Conservation (phyloP, 371 early-diverging fungal species). For the Circinella umbellata region DNA sequence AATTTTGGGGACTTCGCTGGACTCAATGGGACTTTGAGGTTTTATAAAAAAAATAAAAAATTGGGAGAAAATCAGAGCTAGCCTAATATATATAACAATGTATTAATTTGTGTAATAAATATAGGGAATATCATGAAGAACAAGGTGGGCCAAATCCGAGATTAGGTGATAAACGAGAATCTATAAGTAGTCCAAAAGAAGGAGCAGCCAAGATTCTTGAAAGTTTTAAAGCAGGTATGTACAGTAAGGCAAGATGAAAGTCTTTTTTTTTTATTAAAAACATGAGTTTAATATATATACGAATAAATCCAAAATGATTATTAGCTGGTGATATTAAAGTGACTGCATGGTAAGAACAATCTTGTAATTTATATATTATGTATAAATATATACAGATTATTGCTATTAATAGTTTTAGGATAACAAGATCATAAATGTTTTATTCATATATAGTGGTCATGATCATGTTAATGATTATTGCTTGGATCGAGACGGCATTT, state of each 20-base stretch:
- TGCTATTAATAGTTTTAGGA: neutral
- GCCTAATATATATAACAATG: too few relatives aligned
- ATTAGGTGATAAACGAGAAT: constrained; percentile 48
- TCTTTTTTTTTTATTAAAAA: neutral
- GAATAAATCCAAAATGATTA: neutral
- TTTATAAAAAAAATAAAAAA: too few relatives aligned
- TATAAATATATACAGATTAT: neutral
- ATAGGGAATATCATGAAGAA: constrained; percentile 31
- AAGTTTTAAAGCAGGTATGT: constrained; percentile 29
- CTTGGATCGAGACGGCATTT: constrained; percentile 43
- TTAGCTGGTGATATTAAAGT: constrained; percentile 7
- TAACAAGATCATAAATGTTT: neutral
- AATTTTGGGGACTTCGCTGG: too few relatives aligned
- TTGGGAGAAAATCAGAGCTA: too few relatives aligned
- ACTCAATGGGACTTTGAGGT: too few relatives aligned
- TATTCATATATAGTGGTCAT: constrained; percentile 38
- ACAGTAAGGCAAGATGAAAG: neutral
- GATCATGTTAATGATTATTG: constrained; percentile 64
- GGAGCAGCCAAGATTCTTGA: constrained; percentile 29
- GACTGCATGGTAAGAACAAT: neutral
- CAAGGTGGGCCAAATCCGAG: constrained; percentile 20
- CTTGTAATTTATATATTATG: neutral
- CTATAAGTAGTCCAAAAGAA: constrained; percentile 38
- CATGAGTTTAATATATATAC: too few relatives aligned
- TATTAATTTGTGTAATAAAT: neutral